phyloP scores from a whole-genome alignment of 108 stramenopile species.

The Cyclotella kingstonii region DNA sequence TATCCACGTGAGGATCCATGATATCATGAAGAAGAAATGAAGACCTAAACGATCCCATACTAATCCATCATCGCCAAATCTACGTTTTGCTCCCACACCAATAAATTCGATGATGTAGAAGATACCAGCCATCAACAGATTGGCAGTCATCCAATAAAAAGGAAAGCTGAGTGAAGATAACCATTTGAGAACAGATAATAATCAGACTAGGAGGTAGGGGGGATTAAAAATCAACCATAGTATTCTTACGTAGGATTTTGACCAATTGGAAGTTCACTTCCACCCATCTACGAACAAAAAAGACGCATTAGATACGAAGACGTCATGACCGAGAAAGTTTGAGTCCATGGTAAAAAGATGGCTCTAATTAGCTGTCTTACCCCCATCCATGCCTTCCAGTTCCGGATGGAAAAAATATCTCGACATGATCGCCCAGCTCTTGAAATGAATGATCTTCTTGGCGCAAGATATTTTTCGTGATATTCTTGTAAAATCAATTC shows the following conservation, averaged over 20 bases:
- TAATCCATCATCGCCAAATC: conserved; percentile 36
- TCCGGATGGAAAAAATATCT: conserved; percentile 48
- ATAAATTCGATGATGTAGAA: conserved; percentile 47
- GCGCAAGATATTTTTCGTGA: conserved; percentile 44
- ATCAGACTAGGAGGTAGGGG: neutral
- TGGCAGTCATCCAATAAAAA: conserved; percentile 63
- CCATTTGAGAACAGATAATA: neutral
- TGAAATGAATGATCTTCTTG: conserved; percentile 23
- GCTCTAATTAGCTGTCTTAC: neutral
- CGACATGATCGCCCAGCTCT: conserved; percentile 22
- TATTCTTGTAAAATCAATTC: conserved; percentile 60
- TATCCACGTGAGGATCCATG: conserved; percentile 56
- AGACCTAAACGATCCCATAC: conserved; percentile 59
- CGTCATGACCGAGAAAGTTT: neutral
- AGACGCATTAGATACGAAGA: too few species aligned
- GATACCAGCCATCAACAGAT: conserved; percentile 44
- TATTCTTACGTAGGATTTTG: conserved; percentile 43
- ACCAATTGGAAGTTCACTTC: conserved; percentile 50
- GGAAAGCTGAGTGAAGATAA: conserved; percentile 42
- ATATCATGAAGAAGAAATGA: conserved; percentile 53
- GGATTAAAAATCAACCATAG: neutral
- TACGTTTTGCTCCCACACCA: conserved; percentile 35
- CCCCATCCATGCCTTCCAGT: conserved; percentile 78
- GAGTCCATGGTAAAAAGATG: neutral
- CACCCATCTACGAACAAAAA: conserved; percentile 44